Evolutionary conservation across 2,329 filamentous ascomycete genomes (phyloP), one percentile per base, ranked within the genome.

Genomic region (Albifimbria verrucaria): DNA sequence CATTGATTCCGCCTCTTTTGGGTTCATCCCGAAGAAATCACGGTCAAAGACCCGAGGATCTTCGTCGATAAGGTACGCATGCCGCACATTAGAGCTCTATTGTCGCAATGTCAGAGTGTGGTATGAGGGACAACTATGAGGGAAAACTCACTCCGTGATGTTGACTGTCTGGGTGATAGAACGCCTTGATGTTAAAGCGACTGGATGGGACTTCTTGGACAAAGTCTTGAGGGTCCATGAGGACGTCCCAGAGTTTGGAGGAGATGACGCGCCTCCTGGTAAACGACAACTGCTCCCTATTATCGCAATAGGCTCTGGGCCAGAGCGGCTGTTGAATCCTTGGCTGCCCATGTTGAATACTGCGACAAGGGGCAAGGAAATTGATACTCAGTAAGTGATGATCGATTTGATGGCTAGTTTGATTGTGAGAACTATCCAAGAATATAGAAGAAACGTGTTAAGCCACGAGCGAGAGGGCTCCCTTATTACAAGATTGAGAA

Each of bases 221-320:
- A 3, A 72, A 66, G 43, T 70, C 71, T 15, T 65, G 61, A 7
- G 66, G 70, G 2, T 62, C 45, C 1, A 54, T 51, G 7, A 65
- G 60, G 23, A 71, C 56, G 21, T 71, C 62, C 71, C 72, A 74
- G 6, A 74, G 62, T 51, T 66, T 65, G 1, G 68, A 68, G 1
- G 71, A 68, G 10, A 61, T 65, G 17, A 57, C 65, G 0, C 66
- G 61, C 18, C 58, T 62, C 2, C 72, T 72, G 73, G 68, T 18
- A 74, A 71, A 32, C 72, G 68, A 54, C 70, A 72, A 2, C 61
- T 71, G 46, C 58, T 70, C 28, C 73, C 73, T 36, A 75, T 61
- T 23, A 76, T 64, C n/a, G 72, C 74, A 52, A 76, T 74, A 42
- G 72, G 71, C 50, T 72, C 68, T n/a, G n/a, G n/a, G n/a, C n/a